These are phyloP conservation scores for Coemansia brasiliensis DNA, from an alignment of 192 early-diverging fungal genomes.

Conservation along the genomic window DNA sequence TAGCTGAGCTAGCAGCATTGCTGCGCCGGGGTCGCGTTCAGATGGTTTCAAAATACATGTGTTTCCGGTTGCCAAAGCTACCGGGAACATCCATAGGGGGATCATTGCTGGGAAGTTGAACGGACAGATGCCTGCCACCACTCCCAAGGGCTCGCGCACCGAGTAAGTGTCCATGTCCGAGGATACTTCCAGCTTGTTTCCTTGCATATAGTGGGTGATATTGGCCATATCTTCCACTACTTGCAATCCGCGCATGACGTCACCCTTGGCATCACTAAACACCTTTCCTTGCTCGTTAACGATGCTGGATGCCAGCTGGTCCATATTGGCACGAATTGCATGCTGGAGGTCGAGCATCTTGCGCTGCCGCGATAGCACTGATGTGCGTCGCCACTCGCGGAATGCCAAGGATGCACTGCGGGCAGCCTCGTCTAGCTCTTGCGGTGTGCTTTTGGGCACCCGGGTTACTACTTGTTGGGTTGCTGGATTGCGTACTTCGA, in stretches of 20 bases:
- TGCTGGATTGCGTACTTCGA: constrained; percentile 88
- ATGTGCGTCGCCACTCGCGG: constrained; percentile 81
- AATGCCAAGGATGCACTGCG: constrained; percentile 74
- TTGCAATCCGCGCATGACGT: constrained; percentile 88
- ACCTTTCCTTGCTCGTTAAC: constrained; percentile 93
- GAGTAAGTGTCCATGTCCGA: constrained; percentile 96
- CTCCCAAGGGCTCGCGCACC: constrained; percentile 89
- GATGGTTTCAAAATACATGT: constrained; percentile 91
- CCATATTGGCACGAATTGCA: constrained; percentile 78
- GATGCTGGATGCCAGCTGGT: constrained; percentile 78
- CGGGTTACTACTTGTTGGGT: constrained; percentile 84
- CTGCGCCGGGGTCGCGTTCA: constrained; percentile 90
- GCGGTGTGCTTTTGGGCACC: constrained; percentile 84
- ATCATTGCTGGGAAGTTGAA: constrained; percentile 99
- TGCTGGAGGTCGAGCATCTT: constrained; percentile 90
- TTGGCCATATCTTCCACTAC: constrained; percentile 84
- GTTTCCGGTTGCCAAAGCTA: constrained; percentile 91
- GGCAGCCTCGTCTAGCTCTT: constrained; percentile 80
- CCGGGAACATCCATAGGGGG: constrained; percentile 94
- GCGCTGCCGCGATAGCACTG: constrained; percentile 80
- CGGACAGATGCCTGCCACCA: constrained; percentile 89
- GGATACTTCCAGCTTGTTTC: constrained; percentile 77
- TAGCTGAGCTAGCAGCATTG: constrained; percentile 86
- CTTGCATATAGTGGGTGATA: constrained; percentile 80
- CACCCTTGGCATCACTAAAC: constrained; percentile 85